A percentile compares a stretch with the other conserved stretches of the same genome.
These are phyloP conservation scores for Apophysomyces ossiformis DNA, from an alignment of 371 early-diverging fungal genomes.

Conservation along the genomic window DNA sequence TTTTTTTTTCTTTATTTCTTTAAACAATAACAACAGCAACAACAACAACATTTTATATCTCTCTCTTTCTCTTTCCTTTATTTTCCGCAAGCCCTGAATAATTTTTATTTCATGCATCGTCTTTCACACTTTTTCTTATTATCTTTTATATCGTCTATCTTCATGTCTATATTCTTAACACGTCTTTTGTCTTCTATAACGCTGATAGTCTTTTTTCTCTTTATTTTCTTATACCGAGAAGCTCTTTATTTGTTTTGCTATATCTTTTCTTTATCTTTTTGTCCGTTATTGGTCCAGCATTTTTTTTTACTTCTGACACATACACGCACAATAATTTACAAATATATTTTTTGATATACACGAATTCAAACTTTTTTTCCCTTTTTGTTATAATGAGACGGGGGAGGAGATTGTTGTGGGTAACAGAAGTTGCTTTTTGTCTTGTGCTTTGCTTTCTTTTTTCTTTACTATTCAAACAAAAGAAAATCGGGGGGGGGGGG, in stretches of 20 bases:
- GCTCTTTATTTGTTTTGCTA: not conserved
- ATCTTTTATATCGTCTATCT: too few relatives aligned
- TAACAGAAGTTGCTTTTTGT: not conserved
- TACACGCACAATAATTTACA: not conserved
- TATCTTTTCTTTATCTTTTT: not conserved
- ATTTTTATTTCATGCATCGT: too few relatives aligned
- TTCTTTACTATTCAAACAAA: not conserved
- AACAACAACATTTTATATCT: too few relatives aligned
- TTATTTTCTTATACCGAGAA: not conserved
- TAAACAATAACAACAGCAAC: not conserved
- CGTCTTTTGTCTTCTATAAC: not conserved
- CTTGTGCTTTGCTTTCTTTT: too few relatives aligned
- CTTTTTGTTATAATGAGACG: not conserved
- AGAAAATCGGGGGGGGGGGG: too few relatives aligned
- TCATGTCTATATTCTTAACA: not conserved
- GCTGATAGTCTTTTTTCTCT: not conserved
- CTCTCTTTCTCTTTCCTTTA: too few relatives aligned
- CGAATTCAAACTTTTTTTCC: not conserved
- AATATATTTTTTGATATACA: conserved; percentile 8
- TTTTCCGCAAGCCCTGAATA: too few relatives aligned
- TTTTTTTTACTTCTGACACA: not conserved
- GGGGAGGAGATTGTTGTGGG: too few relatives aligned
- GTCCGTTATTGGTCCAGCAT: conserved; percentile 2
- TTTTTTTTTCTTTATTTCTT: conserved; percentile 3
- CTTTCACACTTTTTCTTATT: too few relatives aligned